phyloP scores from a whole-genome alignment of 169 alveolate species.

The Plasmodium ovale region DNA sequence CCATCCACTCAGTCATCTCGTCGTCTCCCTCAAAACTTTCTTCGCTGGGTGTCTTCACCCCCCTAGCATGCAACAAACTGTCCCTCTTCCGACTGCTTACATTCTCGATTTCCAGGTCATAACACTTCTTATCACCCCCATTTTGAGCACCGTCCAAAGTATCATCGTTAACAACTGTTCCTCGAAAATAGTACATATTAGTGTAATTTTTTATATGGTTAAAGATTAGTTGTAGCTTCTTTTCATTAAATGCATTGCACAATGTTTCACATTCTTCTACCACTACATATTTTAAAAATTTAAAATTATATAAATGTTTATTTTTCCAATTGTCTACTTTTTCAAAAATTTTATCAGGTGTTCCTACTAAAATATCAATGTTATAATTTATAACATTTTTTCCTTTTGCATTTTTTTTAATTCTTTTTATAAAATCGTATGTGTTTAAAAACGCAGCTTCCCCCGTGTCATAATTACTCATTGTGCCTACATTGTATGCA shows the following conservation, averaged over 20 bases:
- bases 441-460: constrained; percentile 2
- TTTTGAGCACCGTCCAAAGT: neutral
- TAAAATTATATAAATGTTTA: constrained; percentile 75
- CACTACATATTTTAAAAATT: constrained; percentile 64
- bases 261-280: constrained; percentile 67
- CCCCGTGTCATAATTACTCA: neutral
- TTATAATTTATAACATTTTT: constrained; percentile 36
- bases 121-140: neutral
- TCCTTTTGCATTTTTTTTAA: constrained; percentile 8
- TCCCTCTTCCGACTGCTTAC: neutral
- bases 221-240: constrained; percentile 56
- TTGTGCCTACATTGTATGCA: neutral
- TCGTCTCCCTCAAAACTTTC: too few species aligned
- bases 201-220: constrained; percentile 65
- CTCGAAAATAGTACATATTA: constrained; percentile 69
- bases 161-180: neutral
- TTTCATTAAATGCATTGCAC: constrained; percentile 69
- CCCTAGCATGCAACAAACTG: neutral
- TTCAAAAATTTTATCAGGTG: constrained; percentile 77
- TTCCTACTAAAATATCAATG: constrained; percentile 62
- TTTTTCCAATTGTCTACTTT: constrained; percentile 64
- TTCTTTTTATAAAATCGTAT: constrained; percentile 10
- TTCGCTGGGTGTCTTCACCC: neutral
- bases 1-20: too few species aligned
- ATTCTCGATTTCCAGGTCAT: neutral